These are phyloP conservation scores for Annulohypoxylon bovei DNA, from an alignment of 495 filamentous ascomycete genomes.

Conservation along the genomic window DNA sequence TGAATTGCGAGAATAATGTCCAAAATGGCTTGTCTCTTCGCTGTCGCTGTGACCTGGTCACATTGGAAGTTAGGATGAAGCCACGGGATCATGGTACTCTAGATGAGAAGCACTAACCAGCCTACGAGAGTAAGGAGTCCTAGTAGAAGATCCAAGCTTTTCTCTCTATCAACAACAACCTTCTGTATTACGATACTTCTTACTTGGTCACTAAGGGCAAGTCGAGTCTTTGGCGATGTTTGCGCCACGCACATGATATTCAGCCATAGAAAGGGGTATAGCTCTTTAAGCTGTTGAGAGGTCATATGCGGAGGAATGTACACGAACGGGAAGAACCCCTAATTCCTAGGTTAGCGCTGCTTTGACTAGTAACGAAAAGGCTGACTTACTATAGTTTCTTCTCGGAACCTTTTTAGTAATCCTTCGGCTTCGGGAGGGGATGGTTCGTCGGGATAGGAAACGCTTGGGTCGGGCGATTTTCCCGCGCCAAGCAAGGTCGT, in stretches of 20 bases:
- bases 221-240: constrained; percentile 48
- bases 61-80: background rate
- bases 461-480: constrained; percentile 7
- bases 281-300: constrained; percentile 55
- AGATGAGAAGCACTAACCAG: constrained; percentile 49
- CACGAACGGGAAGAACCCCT: constrained; percentile 46
- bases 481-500: constrained; percentile 8
- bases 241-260: constrained; percentile 61
- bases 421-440: constrained; percentile 42
- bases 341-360: background rate
- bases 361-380: background rate
- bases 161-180: constrained; percentile 59
- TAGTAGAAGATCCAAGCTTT: constrained; percentile 65
- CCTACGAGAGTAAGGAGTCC: constrained; percentile 60
- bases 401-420: constrained; percentile 45
- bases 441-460: constrained; percentile 15
- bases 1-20: constrained; percentile 59
- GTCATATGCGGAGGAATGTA: constrained; percentile 57
- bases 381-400: constrained; percentile 42
- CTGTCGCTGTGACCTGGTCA: constrained; percentile 14
- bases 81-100: background rate
- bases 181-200: constrained; percentile 57
- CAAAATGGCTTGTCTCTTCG: constrained; percentile 46
- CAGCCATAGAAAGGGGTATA: constrained; percentile 64
- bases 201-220: constrained; percentile 49